phyloP scores from a whole-genome alignment of 495 filamentous ascomycete species.

The Corynascus novoguineensis region DNA sequence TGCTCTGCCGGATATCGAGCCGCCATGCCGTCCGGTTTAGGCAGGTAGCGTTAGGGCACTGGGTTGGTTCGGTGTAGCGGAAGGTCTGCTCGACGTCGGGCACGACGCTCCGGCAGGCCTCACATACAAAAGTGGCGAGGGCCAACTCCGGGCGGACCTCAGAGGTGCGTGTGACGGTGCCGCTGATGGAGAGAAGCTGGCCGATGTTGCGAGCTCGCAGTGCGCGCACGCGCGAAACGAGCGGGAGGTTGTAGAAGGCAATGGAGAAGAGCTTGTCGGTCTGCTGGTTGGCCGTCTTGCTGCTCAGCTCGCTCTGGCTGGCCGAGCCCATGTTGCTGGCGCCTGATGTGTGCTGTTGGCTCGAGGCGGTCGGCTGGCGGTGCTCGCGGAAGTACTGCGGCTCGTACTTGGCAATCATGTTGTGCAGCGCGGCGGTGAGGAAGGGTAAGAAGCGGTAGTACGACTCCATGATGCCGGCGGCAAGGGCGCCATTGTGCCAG shows the following conservation, averaged over 20 bases:
- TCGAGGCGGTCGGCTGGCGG: conserved; percentile 63
- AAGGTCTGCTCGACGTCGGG: conserved; percentile 96
- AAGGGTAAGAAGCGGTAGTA: conserved; percentile 96
- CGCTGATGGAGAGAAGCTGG: conserved; percentile 87
- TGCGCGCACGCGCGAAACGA: conserved; percentile 86
- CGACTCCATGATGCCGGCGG: conserved; percentile 75
- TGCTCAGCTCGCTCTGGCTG: conserved; percentile 58
- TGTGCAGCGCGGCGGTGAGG: conserved; percentile 82
- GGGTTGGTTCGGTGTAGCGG: conserved; percentile 90
- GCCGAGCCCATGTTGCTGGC: conserved; percentile 56
- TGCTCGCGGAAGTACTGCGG: conserved; percentile 90
- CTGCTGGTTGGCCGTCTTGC: conserved; percentile 84
- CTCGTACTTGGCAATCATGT: conserved; percentile 88
- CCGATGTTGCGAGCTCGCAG: conserved; percentile 89
- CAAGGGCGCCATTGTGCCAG: conserved; percentile 65
- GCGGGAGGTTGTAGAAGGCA: conserved; percentile 92
- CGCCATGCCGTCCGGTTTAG: conserved; percentile 86
- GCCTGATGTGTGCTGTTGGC: conserved; percentile 60
- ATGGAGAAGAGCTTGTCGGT: conserved; percentile 94
- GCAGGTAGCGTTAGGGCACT: conserved; percentile 91
- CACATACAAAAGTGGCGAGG: conserved; percentile 87
- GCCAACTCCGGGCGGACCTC: conserved; percentile 93
- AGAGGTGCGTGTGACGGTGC: conserved; percentile 92
- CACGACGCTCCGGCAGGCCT: conserved; percentile 72
- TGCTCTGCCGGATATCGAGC: conserved; percentile 92